Evolutionary conservation across 2,329 filamentous ascomycete genomes (phyloP), one percentile per base, ranked within the genome.

Genomic region (Penicillium sp.): DNA sequence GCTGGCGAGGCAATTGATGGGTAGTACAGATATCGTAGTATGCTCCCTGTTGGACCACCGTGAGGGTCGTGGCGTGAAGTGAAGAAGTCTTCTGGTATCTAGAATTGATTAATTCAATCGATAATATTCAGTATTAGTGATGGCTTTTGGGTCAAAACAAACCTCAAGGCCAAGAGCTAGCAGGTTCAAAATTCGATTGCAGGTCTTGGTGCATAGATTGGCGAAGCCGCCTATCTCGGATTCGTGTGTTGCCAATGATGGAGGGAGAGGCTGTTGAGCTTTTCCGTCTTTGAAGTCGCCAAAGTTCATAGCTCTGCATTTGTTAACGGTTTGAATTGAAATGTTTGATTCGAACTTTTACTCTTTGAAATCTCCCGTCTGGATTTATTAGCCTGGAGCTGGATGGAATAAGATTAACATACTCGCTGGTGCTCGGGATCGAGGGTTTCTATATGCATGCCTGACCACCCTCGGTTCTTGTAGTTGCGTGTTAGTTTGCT

Each of bases 301-400:
- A 57, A 96, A 84, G 68, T 96, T 98, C 73, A 96, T 90, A 25
- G 84, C 87, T 69, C 88, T 92, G 50, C 25, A 13, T 25, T 13
- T 33, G 42, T 31, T 20, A 39, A 37, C 44, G 33, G 5, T 4
- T n/a, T 35, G 9, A 6, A 26, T 16, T 22, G 8, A 2, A 29
- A 11, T 29, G 17, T 18, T 18, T 32, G 23, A 5, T 27, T n/a
- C n/a, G 4, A 30, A 14, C n/a, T 4, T 27, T 53, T 66, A 89
- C 85, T 95, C 86, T 72, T 95, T 95, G 53, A 86, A 87, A 57
- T 95, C 88, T 11, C 86, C 85, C 20, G 80, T 72, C 81, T 87
- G 47, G 25, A 12, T 7, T 25, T 15, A 35, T 55, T 37, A 55
- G 39, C 9, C 7, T 34, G 7, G 37, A 41, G 44, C 37, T 23